Evolutionary conservation across 345 rosid genomes (phyloP).

Genomic region (Lepidium sativum): DNA sequence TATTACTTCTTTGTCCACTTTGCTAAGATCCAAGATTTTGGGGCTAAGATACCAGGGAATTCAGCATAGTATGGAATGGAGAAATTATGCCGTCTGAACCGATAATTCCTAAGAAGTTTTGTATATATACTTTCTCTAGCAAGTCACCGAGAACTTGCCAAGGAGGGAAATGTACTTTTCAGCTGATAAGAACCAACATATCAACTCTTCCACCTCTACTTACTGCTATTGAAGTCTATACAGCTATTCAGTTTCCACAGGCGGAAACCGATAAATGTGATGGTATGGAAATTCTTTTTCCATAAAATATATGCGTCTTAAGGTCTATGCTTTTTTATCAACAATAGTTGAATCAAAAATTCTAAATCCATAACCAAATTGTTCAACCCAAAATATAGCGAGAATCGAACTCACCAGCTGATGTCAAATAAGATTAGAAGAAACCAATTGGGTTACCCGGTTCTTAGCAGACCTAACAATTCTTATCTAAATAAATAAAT

Average conservation of each 20-base stretch:
- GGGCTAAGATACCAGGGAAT: slow-evolving; percentile 10
- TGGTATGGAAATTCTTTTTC: slow-evolving; percentile 1
- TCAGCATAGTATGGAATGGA: not conserved
- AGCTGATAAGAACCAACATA: slow-evolving; percentile 12
- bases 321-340: not conserved
- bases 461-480: no score
- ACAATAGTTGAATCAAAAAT: no score
- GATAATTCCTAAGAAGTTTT: not conserved
- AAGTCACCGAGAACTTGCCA: not conserved
- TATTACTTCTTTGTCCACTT: not conserved
- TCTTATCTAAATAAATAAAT: no score
- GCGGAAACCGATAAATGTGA: slow-evolving; percentile 9
- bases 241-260: slow-evolving; percentile 16
- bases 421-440: no score
- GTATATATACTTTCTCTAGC: no score
- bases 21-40: slow-evolving; percentile 19
- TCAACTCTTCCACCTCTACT: slow-evolving; percentile 27
- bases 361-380: no score
- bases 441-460: no score
- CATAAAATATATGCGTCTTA: not conserved
- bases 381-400: no score
- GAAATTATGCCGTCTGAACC: not conserved
- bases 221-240: slow-evolving; percentile 11
- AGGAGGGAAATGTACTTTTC: not conserved
- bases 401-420: no score